Percentiles rank a stretch among this genome's conserved stretches.
Conservation (phyloP, 2,329 filamentous ascomycete species). For the Annulohypoxylon truncatum region DNA sequence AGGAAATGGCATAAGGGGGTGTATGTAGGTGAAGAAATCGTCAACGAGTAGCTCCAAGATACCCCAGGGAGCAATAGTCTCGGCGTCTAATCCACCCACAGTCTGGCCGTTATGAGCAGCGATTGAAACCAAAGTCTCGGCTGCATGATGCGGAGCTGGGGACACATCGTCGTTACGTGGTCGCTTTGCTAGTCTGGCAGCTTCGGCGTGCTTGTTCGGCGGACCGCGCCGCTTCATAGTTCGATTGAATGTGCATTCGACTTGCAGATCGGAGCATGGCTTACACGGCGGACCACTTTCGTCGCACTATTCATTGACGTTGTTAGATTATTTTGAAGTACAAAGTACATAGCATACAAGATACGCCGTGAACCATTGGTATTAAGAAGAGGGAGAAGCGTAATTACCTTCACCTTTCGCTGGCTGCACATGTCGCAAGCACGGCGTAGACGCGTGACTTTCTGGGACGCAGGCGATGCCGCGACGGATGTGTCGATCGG, state of each 20-base stretch:
- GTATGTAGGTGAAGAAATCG: constrained; percentile 86
- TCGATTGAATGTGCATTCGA: constrained; percentile 68
- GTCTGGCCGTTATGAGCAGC: constrained; percentile 51
- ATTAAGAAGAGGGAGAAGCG: neutral
- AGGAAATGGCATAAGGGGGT: constrained; percentile 80
- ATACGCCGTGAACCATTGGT: neutral
- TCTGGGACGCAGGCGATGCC: constrained; percentile 46
- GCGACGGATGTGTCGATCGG: neutral
- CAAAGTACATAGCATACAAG: neutral
- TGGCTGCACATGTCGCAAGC: constrained; percentile 72
- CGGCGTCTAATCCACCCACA: constrained; percentile 65
- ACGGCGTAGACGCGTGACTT: constrained; percentile 66
- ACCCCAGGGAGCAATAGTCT: constrained; percentile 76
- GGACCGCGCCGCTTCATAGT: constrained; percentile 69
- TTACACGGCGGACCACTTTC: constrained; percentile 67
- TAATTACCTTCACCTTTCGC: constrained; percentile 66
- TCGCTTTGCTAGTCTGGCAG: constrained; percentile 65
- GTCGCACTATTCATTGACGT: constrained; percentile 58
- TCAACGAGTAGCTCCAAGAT: constrained; percentile 77
- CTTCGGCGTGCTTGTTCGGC: constrained; percentile 69
- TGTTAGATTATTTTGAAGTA: neutral
- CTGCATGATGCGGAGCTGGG: constrained; percentile 59
- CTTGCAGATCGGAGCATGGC: constrained; percentile 66
- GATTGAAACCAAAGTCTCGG: constrained; percentile 62
- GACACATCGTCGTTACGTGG: constrained; percentile 55